These are phyloP conservation scores for Melastoma candidum DNA, from an alignment of 441 rosid genomes.

Conservation along the genomic window DNA sequence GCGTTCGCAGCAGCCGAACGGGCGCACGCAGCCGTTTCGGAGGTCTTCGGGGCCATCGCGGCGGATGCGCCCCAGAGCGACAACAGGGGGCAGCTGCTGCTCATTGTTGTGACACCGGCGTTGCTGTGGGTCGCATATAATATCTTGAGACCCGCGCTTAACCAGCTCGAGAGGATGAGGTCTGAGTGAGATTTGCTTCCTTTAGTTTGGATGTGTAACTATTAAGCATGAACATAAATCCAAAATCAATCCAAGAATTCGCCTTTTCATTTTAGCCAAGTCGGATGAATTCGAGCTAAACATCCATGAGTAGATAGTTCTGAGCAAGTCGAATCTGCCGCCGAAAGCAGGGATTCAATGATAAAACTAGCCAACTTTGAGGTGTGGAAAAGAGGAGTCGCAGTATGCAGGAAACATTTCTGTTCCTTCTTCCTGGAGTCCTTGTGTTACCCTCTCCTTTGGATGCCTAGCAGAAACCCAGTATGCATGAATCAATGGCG, in stretches of 20 bases:
- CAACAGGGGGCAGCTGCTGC: slow-evolving; percentile 56
- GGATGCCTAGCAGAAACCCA: slow-evolving; percentile 40
- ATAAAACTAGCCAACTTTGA: too few relatives aligned
- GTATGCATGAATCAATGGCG: slow-evolving; percentile 45
- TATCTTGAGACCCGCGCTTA: slow-evolving; percentile 50
- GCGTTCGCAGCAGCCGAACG: slow-evolving; percentile 42
- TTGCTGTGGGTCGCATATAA: slow-evolving; percentile 47
- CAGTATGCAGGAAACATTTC: slow-evolving; percentile 3
- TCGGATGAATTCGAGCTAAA: too few relatives aligned
- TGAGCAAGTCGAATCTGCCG: too few relatives aligned
- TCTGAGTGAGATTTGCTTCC: slow-evolving; percentile 14
- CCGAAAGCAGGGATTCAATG: too few relatives aligned
- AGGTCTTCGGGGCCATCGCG: slow-evolving; percentile 17
- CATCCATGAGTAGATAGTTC: too few relatives aligned
- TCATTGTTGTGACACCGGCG: slow-evolving; percentile 41
- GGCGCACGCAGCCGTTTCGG: slow-evolving; percentile 29
- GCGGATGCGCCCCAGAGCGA: slow-evolving; percentile 22
- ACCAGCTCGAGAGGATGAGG: slow-evolving; percentile 53
- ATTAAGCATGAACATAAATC: too few relatives aligned
- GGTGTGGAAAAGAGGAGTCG: too few relatives aligned
- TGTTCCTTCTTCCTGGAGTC: slow-evolving; percentile 59
- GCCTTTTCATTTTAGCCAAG: too few relatives aligned
- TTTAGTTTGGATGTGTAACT: too few relatives aligned
- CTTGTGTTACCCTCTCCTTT: slow-evolving; percentile 67
- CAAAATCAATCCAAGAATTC: too few relatives aligned